A percentile compares a stretch with the other conserved stretches of the same genome.
These are phyloP conservation scores for Coccomyxa sp. DNA, from an alignment of 139 green algal genomes.

Conservation along the genomic window DNA sequence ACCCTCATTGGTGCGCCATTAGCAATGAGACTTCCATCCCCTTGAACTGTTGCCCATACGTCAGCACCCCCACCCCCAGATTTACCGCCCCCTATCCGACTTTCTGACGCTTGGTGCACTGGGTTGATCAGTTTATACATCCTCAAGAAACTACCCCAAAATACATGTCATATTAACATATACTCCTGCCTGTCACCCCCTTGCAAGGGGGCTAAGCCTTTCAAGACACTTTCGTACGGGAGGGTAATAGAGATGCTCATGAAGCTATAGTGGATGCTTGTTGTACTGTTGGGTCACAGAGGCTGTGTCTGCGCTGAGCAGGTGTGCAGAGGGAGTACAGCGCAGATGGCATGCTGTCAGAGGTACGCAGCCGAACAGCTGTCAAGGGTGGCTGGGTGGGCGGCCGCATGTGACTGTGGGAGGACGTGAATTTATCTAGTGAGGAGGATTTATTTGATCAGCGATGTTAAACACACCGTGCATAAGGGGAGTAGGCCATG, in stretches of 20 bases:
- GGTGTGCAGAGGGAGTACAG: constrained; percentile 20
- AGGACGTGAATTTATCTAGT: too few species aligned
- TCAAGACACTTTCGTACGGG: too few species aligned
- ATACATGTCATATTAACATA: neutral
- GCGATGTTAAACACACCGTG: too few species aligned
- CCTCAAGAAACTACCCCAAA: neutral
- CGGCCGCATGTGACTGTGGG: constrained; percentile 6
- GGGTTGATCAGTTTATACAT: neutral
- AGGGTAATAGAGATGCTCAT: too few species aligned
- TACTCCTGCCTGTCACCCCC: neutral
- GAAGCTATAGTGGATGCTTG: too few species aligned
- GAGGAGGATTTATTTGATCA: too few species aligned
- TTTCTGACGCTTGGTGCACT: neutral
- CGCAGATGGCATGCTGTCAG: constrained; percentile 3
- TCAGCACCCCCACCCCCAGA: neutral
- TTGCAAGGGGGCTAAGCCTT: neutral
- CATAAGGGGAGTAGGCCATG: too few species aligned
- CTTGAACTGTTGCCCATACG: too few species aligned
- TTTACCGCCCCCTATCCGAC: neutral
- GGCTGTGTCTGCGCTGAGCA: neutral
- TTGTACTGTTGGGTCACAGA: too few species aligned
- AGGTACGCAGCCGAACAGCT: constrained; percentile 14
- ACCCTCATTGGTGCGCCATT: constrained; percentile 12
- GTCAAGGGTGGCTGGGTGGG: constrained; percentile 11
- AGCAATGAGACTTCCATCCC: too few species aligned